Percentiles rank a stretch among this genome's conserved stretches.
phyloP scores from a whole-genome alignment of 371 early-diverging fungal genomes.

The Catenaria anguillulae region DNA sequence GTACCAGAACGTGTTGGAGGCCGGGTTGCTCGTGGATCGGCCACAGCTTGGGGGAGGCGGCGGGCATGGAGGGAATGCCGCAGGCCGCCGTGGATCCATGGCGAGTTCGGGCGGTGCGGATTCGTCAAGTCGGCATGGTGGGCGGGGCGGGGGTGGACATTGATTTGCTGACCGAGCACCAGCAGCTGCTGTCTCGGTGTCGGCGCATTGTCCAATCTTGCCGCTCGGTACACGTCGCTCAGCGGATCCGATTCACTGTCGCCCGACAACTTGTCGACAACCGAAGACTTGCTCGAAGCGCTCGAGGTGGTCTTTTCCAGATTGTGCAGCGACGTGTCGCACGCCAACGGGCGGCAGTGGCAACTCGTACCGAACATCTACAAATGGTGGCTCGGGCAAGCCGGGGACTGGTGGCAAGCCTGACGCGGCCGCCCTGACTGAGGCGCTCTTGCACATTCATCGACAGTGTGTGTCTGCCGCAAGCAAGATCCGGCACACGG shows the following conservation, averaged over 20 bases:
- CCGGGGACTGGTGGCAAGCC: not conserved
- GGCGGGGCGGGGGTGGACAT: not conserved
- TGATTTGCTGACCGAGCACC: not conserved
- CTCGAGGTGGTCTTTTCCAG: not conserved
- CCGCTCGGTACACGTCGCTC: not conserved
- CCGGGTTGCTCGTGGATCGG: not conserved
- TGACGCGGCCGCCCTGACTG: not conserved
- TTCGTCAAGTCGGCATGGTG: too few relatives aligned
- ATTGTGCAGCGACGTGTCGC: not conserved
- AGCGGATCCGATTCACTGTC: not conserved
- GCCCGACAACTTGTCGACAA: not conserved
- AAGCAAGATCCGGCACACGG: not conserved
- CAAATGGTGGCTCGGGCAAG: not conserved
- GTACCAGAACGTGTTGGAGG: not conserved
- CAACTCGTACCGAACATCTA: not conserved
- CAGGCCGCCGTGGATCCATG: too few relatives aligned
- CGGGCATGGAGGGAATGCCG: too few relatives aligned
- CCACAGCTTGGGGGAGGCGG: too few relatives aligned
- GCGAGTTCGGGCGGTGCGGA: too few relatives aligned
- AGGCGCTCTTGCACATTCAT: not conserved
- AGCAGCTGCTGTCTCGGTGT: not conserved
- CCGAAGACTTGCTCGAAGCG: constrained; percentile 3
- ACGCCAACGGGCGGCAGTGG: not conserved
- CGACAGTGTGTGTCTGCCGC: not conserved
- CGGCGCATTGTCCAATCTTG: not conserved